These are phyloP conservation scores for Geotrichum carabidarum DNA, from an alignment of 1,139 yeast genomes.

Conservation along the genomic window DNA sequence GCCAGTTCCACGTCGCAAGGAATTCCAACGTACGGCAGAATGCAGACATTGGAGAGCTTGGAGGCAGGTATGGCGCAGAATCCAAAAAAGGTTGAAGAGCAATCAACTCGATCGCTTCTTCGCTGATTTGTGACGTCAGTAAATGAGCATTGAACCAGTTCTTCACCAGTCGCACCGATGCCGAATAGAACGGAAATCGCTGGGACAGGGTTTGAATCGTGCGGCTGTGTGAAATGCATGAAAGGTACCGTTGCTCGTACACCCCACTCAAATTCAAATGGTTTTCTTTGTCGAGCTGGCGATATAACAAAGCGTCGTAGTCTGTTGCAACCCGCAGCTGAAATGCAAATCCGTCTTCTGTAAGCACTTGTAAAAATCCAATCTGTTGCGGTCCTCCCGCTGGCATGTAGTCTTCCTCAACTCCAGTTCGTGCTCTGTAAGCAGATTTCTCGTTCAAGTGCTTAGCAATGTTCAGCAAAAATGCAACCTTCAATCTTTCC, in stretches of 20 bases:
- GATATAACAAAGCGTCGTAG: constrained; percentile 69
- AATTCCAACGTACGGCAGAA: constrained; percentile 69
- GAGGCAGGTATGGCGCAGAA: constrained; percentile 74
- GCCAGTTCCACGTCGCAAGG: constrained; percentile 90
- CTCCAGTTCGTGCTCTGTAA: constrained; percentile 58
- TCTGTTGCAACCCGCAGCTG: constrained; percentile 68
- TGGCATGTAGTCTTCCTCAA: constrained; percentile 53
- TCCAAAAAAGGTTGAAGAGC: constrained; percentile 83
- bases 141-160: constrained; percentile 72
- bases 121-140: constrained; percentile 61
- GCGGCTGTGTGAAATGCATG: constrained; percentile 76
- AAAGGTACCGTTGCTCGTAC: constrained; percentile 54
- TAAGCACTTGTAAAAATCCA: constrained; percentile 56
- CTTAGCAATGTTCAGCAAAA: constrained; percentile 68
- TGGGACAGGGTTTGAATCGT: constrained; percentile 65
- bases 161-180: constrained; percentile 79
- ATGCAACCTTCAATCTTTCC: constrained; percentile 87
- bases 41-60: constrained; percentile 75
- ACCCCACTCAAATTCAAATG: constrained; percentile 36
- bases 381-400: constrained; percentile 39
- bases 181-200: constrained; percentile 68
- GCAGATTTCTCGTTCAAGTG: constrained; percentile 42
- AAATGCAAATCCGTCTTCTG: constrained; percentile 88
- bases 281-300: constrained; percentile 53
- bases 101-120: constrained; percentile 74